A percentile compares a stretch with the other conserved stretches of the same genome.
phyloP scores from a whole-genome alignment of 495 filamentous ascomycete genomes.

The Aspergillus steynii region DNA sequence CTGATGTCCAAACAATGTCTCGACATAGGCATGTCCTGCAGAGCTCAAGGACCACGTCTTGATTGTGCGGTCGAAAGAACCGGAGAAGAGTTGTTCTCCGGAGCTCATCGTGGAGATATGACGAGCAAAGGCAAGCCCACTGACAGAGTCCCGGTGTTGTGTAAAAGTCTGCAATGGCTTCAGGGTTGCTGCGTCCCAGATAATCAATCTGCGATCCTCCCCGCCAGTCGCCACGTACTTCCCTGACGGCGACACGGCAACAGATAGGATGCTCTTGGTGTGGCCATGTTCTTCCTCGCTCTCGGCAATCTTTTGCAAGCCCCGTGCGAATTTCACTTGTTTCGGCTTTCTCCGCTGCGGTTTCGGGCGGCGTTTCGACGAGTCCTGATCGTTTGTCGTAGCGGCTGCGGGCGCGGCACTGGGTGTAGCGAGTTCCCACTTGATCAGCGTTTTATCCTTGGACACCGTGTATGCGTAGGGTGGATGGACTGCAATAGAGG shows the following conservation, averaged over 20 bases:
- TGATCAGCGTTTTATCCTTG: slow-evolving; percentile 80
- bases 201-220: slow-evolving; percentile 73
- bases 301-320: slow-evolving; percentile 61
- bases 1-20: slow-evolving; percentile 95
- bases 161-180: slow-evolving; percentile 78
- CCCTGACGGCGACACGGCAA: slow-evolving; percentile 85
- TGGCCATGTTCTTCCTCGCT: slow-evolving; percentile 73
- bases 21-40: slow-evolving; percentile 72
- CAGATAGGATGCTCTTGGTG: slow-evolving; percentile 69
- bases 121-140: slow-evolving; percentile 77
- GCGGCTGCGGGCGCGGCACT: slow-evolving; percentile 22
- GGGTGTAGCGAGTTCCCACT: slow-evolving; percentile 73
- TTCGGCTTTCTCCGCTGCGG: slow-evolving; percentile 71
- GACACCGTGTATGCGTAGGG: slow-evolving; percentile 83
- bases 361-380: slow-evolving; percentile 62
- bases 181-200: slow-evolving; percentile 80
- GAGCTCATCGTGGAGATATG: slow-evolving; percentile 62
- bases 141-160: slow-evolving; percentile 89
- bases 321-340: slow-evolving; percentile 63
- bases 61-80: slow-evolving; percentile 83
- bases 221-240: slow-evolving; percentile 91
- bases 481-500: slow-evolving; percentile 72
- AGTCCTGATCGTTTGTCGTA: slow-evolving; percentile 48
- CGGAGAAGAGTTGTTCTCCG: slow-evolving; percentile 84
- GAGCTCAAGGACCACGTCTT: slow-evolving; percentile 77